Conservation (phyloP, 2,329 filamentous ascomycete genomes). For the Stagonosporopsis chrysanthemi region DNA sequence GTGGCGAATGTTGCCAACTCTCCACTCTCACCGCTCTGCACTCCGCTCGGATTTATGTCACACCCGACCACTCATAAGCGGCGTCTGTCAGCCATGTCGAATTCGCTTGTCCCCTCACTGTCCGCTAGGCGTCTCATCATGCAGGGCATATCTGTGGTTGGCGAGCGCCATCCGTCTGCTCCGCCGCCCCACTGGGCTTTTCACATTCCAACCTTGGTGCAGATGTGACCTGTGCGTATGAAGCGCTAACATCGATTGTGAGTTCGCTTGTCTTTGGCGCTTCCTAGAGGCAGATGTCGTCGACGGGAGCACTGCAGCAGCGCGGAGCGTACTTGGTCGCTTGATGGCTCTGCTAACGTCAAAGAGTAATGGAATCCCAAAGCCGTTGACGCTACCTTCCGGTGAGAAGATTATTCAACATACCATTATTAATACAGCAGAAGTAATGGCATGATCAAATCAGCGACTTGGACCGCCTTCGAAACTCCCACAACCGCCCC, state of each 20-base stretch:
- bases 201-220: conserved; percentile 17
- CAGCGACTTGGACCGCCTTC: neutral
- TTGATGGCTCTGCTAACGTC: conserved; percentile 18
- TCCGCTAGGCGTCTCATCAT: conserved; percentile 18
- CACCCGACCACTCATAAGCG: conserved; percentile 10
- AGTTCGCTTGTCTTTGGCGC: conserved; percentile 12
- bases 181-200: conserved; percentile 11
- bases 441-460: neutral
- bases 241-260: conserved; percentile 10
- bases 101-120: conserved; percentile 8
- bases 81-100: conserved; percentile 5
- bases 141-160: conserved; percentile 20
- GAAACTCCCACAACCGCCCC: conserved; percentile 4
- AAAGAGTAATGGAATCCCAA: conserved; percentile 3
- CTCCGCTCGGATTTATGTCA: conserved; percentile 5
- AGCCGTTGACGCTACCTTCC: conserved; percentile 1
- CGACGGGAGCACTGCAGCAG: conserved; percentile 11
- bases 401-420: neutral
- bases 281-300: conserved; percentile 3
- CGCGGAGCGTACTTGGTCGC: neutral
- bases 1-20: conserved; percentile 11
- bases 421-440: neutral
- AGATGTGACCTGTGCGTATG: conserved; percentile 6
- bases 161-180: conserved; percentile 14
- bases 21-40: conserved; percentile 15